Evolutionary conservation across 768 basidiomycete genomes (phyloP), one percentile per base, ranked within the genome.

Genomic region (Naematelia encephala): DNA sequence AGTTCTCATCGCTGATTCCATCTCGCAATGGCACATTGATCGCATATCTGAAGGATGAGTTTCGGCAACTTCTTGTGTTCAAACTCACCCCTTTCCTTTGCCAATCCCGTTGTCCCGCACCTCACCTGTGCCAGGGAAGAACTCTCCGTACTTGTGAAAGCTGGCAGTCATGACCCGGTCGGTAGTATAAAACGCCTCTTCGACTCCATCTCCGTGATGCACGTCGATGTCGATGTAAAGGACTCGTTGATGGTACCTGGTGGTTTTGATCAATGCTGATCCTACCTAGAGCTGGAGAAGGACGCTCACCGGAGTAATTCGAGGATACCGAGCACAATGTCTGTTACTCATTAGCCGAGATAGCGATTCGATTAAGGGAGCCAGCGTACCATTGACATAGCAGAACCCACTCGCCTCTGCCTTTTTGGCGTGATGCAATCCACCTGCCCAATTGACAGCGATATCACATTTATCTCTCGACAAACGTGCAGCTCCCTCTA

Each of bases 131-230:
- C 96, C 96, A 25, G 96, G 96, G 78, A 99, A 99, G 78, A 89
- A 99, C 78, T 99, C 96, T 29, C 96, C 96, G 64, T 97, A 99
- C 78, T 98, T 97, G 76, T 99, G 96, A 79, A 98, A 96, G 68
- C 90, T 92, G 71, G 87, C 87, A 0, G 94, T 98, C 96, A 98
- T 98, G 57, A 99, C 96, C 45, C 96, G 84, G 75, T 99, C 94
- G 21, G 96, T 98, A 2, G 92, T 93, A 77, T 98, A 99, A 77
- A 99, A 99, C 0, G 96, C 96, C 78, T 99, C 96, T 75, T 99
- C 96, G 22, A 99, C 96, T 44, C 96, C 96, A 77, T 99, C 96
- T 14, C 96, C 96, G 62, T 99, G 96, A 74, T 99, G 96, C 1
- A 96, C 90, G 74, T 99, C 96, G 59, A 99, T 93, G 73, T 99